Conservation (phyloP, 805 yeast species). For the Zygoascus bituminiphila region DNA sequence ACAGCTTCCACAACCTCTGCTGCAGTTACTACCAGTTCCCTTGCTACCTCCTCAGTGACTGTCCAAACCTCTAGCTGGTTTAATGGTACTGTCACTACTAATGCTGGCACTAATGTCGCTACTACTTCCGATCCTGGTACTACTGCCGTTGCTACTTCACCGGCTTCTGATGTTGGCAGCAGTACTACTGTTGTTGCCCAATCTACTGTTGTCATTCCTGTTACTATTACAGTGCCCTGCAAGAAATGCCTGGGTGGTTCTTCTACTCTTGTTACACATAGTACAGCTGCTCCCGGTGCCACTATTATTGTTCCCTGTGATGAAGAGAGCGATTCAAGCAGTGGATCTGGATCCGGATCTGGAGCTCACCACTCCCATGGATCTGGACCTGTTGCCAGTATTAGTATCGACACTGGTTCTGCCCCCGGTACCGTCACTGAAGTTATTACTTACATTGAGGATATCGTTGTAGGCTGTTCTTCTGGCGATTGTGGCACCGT, state of each 20-base stretch:
- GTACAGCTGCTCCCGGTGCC: background rate
- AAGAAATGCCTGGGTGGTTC: background rate
- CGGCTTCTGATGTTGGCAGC: background rate
- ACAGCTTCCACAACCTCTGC: background rate
- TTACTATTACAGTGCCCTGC: background rate
- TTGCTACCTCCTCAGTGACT: background rate
- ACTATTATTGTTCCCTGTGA: background rate
- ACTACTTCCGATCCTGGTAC: background rate
- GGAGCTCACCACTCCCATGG: too few relatives aligned
- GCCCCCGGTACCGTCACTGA: background rate
- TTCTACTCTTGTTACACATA: background rate
- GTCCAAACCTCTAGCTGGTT: background rate
- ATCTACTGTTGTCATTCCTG: background rate
- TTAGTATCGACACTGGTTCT: too few relatives aligned
- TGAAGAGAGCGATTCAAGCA: too few relatives aligned
- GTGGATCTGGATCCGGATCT: too few relatives aligned
- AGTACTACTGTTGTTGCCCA: background rate
- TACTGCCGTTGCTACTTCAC: background rate
- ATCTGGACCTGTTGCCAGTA: too few relatives aligned
- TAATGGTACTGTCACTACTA: background rate
- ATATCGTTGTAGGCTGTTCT: background rate
- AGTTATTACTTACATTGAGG: background rate
- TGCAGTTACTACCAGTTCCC: background rate
- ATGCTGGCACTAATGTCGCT: background rate
- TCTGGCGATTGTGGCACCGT: background rate